Base-by-base conservation (phyloP, 148 eudicot genomes). In the Chenopodium quinoa region DNA sequence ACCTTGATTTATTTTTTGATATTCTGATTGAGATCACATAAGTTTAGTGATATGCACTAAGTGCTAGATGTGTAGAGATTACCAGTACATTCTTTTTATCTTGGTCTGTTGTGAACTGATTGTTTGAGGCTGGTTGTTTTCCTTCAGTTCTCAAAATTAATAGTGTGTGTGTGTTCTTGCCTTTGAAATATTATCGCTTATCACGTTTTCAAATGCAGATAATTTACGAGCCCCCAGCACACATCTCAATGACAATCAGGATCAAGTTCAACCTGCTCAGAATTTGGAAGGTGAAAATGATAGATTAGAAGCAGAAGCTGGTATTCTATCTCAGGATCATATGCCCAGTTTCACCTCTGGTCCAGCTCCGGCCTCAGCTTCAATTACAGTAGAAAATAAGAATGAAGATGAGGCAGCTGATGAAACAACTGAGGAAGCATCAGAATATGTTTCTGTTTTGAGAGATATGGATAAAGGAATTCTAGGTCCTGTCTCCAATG, bases 201-300 rank as follows among this genome's bases (percentile, higher is more conserved):
- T 54, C 48, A 2, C 65, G 25, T 73, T 11, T 40, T 48, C 73
- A 62, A 32, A 19, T 84, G 85, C 84, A 88, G 93, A 81, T 82
- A 79, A 48, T 69, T 54, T 77, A 60, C 48, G 75, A 29, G 70
- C 76, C 46, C 27, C 85, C 34, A 71, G 52, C 48, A 77, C 32
- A 78, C 73, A 80, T 75, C 67, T 66, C 40, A 77, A 62, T 27
- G 78, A 58, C 52, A 79, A 67, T 54, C 71, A 67, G 67, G 62
- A 74, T 62, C 68, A 62, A 56, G 48, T 65, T 64, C 75, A 67
- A 64, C 67, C 63, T 60, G 67, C 34, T 34, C 80, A 86, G 58
- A 75, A 73, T 19, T 54, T 77, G 50, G 75, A 80, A 32, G 80
- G 60, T 73, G 84, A 79, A 52, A 78, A 17, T 31, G 63, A 71